Percentiles rank a stretch among this genome's conserved stretches.
phyloP scores from a whole-genome alignment of 1,284 basidiomycete species.

The Puccinia polysora region DNA sequence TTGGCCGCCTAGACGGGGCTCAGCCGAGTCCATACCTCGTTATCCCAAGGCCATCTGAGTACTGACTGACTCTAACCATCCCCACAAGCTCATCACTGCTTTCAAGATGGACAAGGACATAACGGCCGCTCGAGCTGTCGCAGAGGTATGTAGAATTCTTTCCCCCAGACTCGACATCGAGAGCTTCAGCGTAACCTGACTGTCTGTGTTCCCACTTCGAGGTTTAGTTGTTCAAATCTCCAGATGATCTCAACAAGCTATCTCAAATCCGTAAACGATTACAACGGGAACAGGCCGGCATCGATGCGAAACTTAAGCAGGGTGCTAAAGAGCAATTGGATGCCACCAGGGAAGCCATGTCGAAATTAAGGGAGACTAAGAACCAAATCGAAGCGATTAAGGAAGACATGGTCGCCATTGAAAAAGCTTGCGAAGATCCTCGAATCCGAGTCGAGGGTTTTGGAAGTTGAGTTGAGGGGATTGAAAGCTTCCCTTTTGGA shows the following conservation, averaged over 20 bases:
- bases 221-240: conserved; percentile 55
- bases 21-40: no score
- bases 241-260: conserved; percentile 89
- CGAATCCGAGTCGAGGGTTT: conserved; percentile 67
- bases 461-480: conserved; percentile 59
- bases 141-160: conserved; percentile 35
- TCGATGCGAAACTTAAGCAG: conserved; percentile 82
- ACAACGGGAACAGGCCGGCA: conserved; percentile 92
- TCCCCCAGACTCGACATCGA: background rate
- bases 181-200: background rate
- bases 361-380: conserved; percentile 75
- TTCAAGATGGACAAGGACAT: no score
- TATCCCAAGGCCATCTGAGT: no score
- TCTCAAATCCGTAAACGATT: conserved; percentile 85
- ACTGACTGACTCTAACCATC: no score
- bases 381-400: conserved; percentile 78
- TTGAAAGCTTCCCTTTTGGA: background rate
- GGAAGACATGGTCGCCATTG: conserved; percentile 85
- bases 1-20: no score
- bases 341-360: conserved; percentile 79
- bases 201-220: no score
- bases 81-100: no score
- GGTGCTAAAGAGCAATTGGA: conserved; percentile 93
- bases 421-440: conserved; percentile 70
- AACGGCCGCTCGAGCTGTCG: conserved; percentile 38